A percentile compares a stretch with the other conserved stretches of the same genome.
These are phyloP conservation scores for Graphiopsis chlorocephala DNA, from an alignment of 2,329 filamentous ascomycete genomes.

Conservation along the genomic window DNA sequence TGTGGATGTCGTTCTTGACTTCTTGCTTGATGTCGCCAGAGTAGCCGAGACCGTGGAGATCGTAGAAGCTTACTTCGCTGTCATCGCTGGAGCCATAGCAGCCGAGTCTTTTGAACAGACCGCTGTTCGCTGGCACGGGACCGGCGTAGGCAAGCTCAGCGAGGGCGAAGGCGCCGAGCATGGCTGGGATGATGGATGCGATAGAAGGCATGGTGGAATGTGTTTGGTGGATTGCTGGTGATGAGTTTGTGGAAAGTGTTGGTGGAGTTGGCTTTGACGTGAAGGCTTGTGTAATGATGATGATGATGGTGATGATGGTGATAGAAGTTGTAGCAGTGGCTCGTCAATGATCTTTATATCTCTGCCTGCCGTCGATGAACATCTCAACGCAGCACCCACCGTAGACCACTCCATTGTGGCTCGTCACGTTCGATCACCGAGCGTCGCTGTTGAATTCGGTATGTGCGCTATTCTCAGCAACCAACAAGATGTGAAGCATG, in stretches of 20 bases:
- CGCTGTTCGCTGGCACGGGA: background rate
- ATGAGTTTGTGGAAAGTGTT: background rate
- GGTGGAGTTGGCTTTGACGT: background rate
- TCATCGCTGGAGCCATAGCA: constrained; percentile 1
- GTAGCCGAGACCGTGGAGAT: background rate
- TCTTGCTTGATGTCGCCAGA: background rate
- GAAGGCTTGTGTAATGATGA: background rate
- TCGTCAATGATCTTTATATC: background rate
- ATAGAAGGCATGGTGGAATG: constrained; percentile 3
- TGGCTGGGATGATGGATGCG: constrained; percentile 1
- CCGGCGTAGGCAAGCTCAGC: constrained; percentile 1
- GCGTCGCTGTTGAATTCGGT: background rate
- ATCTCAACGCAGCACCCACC: background rate
- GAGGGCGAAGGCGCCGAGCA: background rate
- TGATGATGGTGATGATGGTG: background rate
- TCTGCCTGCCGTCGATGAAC: background rate
- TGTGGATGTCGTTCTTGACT: constrained; percentile 9
- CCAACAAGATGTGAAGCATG: constrained; percentile 3
- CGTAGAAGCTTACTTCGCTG: background rate
- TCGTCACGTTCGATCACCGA: background rate
- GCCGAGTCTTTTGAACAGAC: constrained; percentile 8
- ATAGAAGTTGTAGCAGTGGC: background rate
- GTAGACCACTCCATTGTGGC: background rate
- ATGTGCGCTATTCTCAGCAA: background rate
- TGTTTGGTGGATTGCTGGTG: background rate